Base-by-base conservation (phyloP, 139 green algal genomes). In the Yamagishiella unicocca region DNA sequence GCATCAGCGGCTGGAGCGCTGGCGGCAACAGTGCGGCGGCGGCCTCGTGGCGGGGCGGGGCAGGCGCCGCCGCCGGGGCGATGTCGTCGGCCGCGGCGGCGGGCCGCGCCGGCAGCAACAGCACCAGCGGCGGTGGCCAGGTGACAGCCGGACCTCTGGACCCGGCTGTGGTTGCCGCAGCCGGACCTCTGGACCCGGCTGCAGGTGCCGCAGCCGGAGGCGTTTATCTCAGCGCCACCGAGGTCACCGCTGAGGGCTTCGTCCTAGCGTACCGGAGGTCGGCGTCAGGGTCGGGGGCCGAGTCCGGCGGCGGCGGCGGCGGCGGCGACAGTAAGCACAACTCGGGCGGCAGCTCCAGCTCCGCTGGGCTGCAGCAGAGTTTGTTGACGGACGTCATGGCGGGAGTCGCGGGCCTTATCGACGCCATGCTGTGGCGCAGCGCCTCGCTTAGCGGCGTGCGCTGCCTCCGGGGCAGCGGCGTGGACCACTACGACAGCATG, bases 341-440 rank as follows among this genome's bases (percentile, higher is more conserved):
- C n/a, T n/a, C n/a, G n/a, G 50, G 50, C 50, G 50, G 50, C 50
- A 58, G 50, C n/a, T n/a, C n/a, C n/a, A n/a, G n/a, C n/a, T n/a
- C n/a, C n/a, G n/a, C n/a, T n/a, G n/a, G n/a, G n/a, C n/a, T n/a
- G n/a, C n/a, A n/a, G n/a, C n/a, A n/a, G n/a, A n/a, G n/a, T n/a
- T n/a, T 58, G 10, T 40, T 87, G 82, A 81, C 82, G 38, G 82
- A 87, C 37, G 82, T 80, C 29, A 76, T 87, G 82, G 82, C 66
- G 66, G 82, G 46, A 14, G 82, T 87, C 24, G 82, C 82, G 24
- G 67, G 67, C 12, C 35, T 87, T 7, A 54, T 87, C 2, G 67
- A 80, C 12, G 31, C 35, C n/a, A 79, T 87, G 82, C 12, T 58
- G 37, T 72, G 67, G 46, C 82, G 67, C 61, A 54, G 43, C 67